phyloP scores from a whole-genome alignment of 2,329 filamentous ascomycete genomes.

The Volutella citrinella region DNA sequence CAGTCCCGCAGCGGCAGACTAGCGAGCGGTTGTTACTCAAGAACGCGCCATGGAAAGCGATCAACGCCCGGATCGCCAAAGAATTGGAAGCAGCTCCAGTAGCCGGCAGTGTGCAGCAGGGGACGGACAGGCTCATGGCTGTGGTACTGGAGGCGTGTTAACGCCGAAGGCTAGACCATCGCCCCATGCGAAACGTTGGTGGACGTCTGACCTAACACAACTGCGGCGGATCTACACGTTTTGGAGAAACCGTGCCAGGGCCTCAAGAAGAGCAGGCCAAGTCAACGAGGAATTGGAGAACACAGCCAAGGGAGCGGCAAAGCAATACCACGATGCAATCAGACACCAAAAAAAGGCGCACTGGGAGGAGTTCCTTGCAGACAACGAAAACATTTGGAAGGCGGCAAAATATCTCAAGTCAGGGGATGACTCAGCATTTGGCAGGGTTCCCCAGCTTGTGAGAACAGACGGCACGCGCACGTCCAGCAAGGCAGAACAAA shows the following conservation, averaged over 20 bases:
- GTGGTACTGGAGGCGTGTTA: slow-evolving; percentile 10
- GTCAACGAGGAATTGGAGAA: slow-evolving; percentile 15
- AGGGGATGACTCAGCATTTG: slow-evolving; percentile 17
- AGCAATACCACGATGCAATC: slow-evolving; percentile 24
- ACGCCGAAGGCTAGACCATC: slow-evolving; percentile 8
- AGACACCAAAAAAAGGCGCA: slow-evolving; percentile 19
- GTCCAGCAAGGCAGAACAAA: slow-evolving; percentile 11
- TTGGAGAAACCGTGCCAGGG: slow-evolving; percentile 25
- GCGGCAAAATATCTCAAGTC: slow-evolving; percentile 26
- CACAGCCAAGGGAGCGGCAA: slow-evolving; percentile 16
- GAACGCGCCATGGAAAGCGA: slow-evolving; percentile 10
- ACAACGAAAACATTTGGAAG: slow-evolving; percentile 27
- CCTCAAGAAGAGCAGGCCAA: slow-evolving; percentile 12
- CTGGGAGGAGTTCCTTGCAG: slow-evolving; percentile 25
- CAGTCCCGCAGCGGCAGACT: neutral
- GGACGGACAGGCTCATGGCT: slow-evolving; percentile 8
- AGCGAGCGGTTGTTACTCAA: neutral
- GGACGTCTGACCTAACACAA: slow-evolving; percentile 25
- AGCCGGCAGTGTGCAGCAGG: slow-evolving; percentile 8
- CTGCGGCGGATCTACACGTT: slow-evolving; percentile 25
- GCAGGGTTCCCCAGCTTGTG: slow-evolving; percentile 20
- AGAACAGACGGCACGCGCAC: slow-evolving; percentile 16
- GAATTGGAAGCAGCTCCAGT: slow-evolving; percentile 1
- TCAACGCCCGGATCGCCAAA: slow-evolving; percentile 6
- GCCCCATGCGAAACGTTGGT: slow-evolving; percentile 26